phyloP scores from a whole-genome alignment of 2,329 filamentous ascomycete species.

The Hymenoscyphus infarciens region DNA sequence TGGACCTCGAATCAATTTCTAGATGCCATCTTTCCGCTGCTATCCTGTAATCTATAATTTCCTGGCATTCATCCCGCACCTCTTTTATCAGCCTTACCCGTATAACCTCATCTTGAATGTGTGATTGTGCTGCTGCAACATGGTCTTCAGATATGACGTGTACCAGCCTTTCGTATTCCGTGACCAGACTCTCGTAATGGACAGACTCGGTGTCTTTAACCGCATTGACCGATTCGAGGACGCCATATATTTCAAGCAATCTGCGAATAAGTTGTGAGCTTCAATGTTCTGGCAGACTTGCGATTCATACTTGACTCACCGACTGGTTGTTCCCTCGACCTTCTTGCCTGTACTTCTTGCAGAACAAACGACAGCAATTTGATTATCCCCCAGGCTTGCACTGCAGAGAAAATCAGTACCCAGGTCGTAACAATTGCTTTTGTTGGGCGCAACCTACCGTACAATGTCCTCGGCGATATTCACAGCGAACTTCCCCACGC shows the following conservation, averaged over 20 bases:
- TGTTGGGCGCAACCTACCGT: constrained; percentile 40
- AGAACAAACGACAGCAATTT: constrained; percentile 91
- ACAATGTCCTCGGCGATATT: constrained; percentile 73
- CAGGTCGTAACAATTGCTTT: constrained; percentile 14
- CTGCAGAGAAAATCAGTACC: constrained; percentile 38
- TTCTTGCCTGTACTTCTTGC: constrained; percentile 94
- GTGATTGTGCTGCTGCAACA: constrained; percentile 63
- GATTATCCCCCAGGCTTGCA: constrained; percentile 60
- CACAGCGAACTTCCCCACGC: constrained; percentile 86
- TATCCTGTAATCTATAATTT: constrained; percentile 69
- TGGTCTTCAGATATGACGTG: constrained; percentile 81
- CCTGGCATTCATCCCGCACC: constrained; percentile 75
- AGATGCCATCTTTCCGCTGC: constrained; percentile 64
- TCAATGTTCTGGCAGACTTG: constrained; percentile 8
- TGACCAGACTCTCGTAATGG: constrained; percentile 49
- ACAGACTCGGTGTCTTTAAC: constrained; percentile 50
- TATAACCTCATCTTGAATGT: constrained; percentile 55
- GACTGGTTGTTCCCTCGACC: constrained; percentile 89
- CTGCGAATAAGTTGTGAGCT: constrained; percentile 20
- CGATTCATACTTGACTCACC: constrained; percentile 51
- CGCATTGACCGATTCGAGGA: constrained; percentile 51
- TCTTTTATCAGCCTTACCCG: constrained; percentile 57
- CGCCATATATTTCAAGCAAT: constrained; percentile 57
- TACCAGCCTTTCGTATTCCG: constrained; percentile 70
- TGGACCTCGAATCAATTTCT: constrained; percentile 73